Evolutionary conservation across 495 filamentous ascomycete genomes (phyloP).

Genomic region (Sordaria brevicollis): DNA sequence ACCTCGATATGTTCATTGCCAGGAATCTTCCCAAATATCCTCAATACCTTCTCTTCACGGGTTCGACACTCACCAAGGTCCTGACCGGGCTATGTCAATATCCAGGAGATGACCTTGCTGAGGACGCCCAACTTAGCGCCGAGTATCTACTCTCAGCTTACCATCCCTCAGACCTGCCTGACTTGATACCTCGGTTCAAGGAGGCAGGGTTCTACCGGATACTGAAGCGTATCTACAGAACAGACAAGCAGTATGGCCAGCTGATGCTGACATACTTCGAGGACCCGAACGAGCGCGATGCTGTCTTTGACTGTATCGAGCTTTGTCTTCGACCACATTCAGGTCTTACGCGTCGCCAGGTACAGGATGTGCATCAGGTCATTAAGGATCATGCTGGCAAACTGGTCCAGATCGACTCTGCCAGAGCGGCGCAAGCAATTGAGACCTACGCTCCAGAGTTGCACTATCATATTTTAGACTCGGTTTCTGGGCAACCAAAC

Average conservation of each 20-base stretch:
- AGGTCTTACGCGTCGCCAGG: slow-evolving; percentile 62
- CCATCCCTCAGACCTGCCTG: slow-evolving; percentile 70
- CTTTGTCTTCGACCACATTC: slow-evolving; percentile 67
- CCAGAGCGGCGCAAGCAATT: slow-evolving; percentile 58
- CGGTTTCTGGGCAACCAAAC: slow-evolving; percentile 50
- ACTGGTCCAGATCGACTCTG: slow-evolving; percentile 59
- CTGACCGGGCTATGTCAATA: slow-evolving; percentile 76
- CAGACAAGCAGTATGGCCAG: slow-evolving; percentile 70
- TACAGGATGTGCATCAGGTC: slow-evolving; percentile 61
- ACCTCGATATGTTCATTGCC: slow-evolving; percentile 95
- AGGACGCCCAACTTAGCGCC: slow-evolving; percentile 90
- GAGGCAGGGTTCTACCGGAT: slow-evolving; percentile 87
- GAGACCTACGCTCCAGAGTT: slow-evolving; percentile 55
- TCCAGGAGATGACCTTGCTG: slow-evolving; percentile 68
- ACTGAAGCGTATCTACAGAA: slow-evolving; percentile 75
- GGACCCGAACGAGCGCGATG: slow-evolving; percentile 62
- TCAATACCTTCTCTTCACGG: slow-evolving; percentile 85
- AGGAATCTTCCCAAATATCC: slow-evolving; percentile 94
- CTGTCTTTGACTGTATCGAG: slow-evolving; percentile 68
- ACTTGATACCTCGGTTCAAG: slow-evolving; percentile 65
- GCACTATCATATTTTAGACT: slow-evolving; percentile 58
- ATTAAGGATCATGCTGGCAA: slow-evolving; percentile 58
- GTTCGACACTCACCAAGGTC: slow-evolving; percentile 71
- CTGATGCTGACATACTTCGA: slow-evolving; percentile 77
- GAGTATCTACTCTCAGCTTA: slow-evolving; percentile 93